Evolutionary conservation across 306 rosid species (phyloP), one percentile per base, ranked within the genome.

Genomic region (Oxytropis ochrocephala): DNA sequence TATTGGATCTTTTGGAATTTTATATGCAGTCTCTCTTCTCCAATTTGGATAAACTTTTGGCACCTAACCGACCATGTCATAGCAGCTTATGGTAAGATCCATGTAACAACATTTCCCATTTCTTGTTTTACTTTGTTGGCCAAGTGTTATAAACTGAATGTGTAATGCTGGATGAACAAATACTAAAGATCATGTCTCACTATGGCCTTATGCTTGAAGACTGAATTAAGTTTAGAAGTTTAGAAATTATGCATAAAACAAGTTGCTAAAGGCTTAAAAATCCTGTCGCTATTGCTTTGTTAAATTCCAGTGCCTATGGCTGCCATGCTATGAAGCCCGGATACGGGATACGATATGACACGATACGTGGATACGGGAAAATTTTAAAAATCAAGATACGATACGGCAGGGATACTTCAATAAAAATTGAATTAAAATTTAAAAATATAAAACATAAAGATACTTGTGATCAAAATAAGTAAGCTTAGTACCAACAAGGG

Each of bases 41-140:
- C 70, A 88, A 87, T 78, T 65, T 90, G 93, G 97, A 93, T 76
- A 88, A 83, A 77, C 90, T 90, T 82, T 64, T 93, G 80, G 91
- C 91, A 33, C 97, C 94, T 50, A 73, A 93, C 78, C 81, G 72
- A 50, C 97, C 97, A 21, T 93, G 98, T 73, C 95, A 93, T 66
- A 75, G 89, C 82, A 79, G 96, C 87, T 88, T 93, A 82, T 93
- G 97, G 97, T 90, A 86, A 87, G 90, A 73, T 60, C 63, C 52
- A 68, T 59, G 24, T 29, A 33, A 17, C 61, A 11, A 66, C 38
- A 67, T 29, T 50, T 46, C 46, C 57, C 35, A 3, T 64, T 67
- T 77, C 58, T 55, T 71, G 65, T 64, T 38, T 70, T 64, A 36
- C 24, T 14, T 67, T 67, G 46, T 57, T 57, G 58, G 29, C 46